Conservation (phyloP, 441 rosid genomes). For the Macaranga tanarius region DNA sequence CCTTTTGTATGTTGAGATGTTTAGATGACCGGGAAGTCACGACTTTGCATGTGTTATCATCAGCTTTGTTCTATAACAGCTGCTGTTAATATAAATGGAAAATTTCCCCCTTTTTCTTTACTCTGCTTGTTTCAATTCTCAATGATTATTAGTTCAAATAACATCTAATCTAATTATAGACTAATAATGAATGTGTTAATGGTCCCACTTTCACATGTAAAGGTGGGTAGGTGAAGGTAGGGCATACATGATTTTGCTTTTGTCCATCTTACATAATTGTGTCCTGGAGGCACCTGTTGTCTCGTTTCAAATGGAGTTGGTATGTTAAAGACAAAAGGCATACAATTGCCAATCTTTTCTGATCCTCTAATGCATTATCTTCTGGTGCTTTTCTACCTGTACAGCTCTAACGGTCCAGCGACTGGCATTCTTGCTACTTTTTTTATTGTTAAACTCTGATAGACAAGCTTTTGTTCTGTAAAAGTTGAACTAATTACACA, state of each 20-base stretch:
- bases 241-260: conserved; percentile 20
- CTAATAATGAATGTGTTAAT: conserved; percentile 35
- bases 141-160: conserved; percentile 38
- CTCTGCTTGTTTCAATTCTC: conserved; percentile 27
- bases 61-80: conserved; percentile 38
- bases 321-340: neutral
- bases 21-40: conserved; percentile 45
- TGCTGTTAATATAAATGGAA: conserved; percentile 43
- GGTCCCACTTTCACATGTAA: conserved; percentile 34
- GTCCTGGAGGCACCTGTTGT: neutral
- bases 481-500: conserved; percentile 2
- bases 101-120: conserved; percentile 27
- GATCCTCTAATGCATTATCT: neutral
- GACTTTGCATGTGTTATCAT: conserved; percentile 41
- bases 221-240: neutral
- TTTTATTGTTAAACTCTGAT: neutral
- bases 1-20: conserved; percentile 49
- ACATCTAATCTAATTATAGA: conserved; percentile 23
- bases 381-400: neutral
- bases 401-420: too few relatives aligned
- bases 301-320: neutral
- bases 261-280: conserved; percentile 9
- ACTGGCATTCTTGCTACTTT: neutral
- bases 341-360: neutral
- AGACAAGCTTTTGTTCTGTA: neutral